phyloP scores from a whole-genome alignment of 306 rosid species.

The Phaseolus lunatus region DNA sequence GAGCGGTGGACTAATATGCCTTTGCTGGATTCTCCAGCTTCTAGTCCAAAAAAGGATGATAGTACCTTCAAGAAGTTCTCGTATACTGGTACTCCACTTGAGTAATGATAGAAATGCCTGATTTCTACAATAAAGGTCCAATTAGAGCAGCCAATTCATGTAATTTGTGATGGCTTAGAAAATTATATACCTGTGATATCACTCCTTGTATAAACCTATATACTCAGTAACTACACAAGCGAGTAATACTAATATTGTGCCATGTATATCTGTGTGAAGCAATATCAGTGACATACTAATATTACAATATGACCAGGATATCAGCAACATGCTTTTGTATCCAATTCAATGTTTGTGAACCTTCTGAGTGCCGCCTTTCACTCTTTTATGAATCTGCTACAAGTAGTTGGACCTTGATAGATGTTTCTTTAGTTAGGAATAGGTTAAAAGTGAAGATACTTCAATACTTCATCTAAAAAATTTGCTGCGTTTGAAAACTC shows the following conservation, averaged over 20 bases:
- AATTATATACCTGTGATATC: neutral
- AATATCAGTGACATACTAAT: neutral
- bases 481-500: no score
- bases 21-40: constrained; percentile 72
- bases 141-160: constrained; percentile 21
- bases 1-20: constrained; percentile 81
- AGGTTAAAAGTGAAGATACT: no score
- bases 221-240: neutral
- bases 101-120: constrained; percentile 44
- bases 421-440: no score
- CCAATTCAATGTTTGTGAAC: no score
- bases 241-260: constrained; percentile 2
- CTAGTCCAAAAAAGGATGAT: constrained; percentile 65
- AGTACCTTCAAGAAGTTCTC: constrained; percentile 65
- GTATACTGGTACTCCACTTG: constrained; percentile 56
- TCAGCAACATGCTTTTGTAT: neutral
- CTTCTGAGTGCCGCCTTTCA: no score
- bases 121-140: constrained; percentile 1
- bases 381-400: no score
- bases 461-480: no score
- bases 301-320: neutral
- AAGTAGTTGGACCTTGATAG: no score
- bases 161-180: constrained; percentile 25
- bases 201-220: no score
- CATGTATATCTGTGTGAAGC: constrained; percentile 2